These are phyloP conservation scores for Dysphania ambrosioides DNA, from an alignment of 148 eudicot genomes.

Conservation along the genomic window DNA sequence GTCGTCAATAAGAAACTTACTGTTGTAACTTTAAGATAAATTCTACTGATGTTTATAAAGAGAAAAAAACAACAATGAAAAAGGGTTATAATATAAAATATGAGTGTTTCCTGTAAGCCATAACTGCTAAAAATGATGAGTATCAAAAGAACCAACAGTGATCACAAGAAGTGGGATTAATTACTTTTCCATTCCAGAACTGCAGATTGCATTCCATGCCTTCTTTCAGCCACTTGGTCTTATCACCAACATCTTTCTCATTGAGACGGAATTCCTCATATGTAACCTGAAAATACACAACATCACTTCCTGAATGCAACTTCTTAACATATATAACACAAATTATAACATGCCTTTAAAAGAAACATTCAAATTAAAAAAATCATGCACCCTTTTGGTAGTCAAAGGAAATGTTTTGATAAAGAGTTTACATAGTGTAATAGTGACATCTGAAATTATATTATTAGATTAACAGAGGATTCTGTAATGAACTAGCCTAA, in stretches of 20 bases:
- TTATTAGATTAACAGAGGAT: neutral
- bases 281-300: conserved; percentile 29
- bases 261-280: conserved; percentile 44
- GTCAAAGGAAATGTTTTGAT: neutral
- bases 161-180: neutral
- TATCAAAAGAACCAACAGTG: neutral
- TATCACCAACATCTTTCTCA: conserved; percentile 43
- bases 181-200: conserved; percentile 39
- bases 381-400: neutral
- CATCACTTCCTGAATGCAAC: neutral
- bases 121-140: neutral
- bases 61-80: neutral
- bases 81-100: neutral
- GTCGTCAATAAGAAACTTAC: neutral
- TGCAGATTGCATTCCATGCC: conserved; percentile 52
- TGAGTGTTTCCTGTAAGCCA: neutral
- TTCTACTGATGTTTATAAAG: neutral
- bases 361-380: neutral
- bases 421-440: neutral
- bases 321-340: neutral
- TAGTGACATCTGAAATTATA: neutral
- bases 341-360: neutral
- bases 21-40: neutral
- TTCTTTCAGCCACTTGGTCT: conserved; percentile 46
- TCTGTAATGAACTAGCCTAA: neutral